Base-by-base conservation (phyloP, 2,329 filamentous ascomycete species). In the Eurotiales sp. region DNA sequence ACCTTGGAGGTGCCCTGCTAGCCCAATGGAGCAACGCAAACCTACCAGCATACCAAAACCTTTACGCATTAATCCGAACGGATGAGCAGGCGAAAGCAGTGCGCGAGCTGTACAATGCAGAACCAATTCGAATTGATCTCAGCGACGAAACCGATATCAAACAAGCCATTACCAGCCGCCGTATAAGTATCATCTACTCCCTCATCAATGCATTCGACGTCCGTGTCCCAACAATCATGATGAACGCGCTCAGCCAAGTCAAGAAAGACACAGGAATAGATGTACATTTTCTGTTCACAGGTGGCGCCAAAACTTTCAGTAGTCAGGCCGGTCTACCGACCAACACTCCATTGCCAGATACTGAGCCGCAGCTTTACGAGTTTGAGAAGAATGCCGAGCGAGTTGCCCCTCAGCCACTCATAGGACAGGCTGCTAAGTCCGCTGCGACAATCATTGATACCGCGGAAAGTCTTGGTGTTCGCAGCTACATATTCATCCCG, bases 231-330 rank as follows among this genome's bases (percentile, higher is more conserved):
- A 51, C 60, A 2, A 46, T 58, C 34, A 72, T 80, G 56, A 76
- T 81, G 57, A 64, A 70, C 41, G 77, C 74, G 0, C 61, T 81
- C 14, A 69, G 63, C 0, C 64, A 74, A 42, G 69, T 81, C 2
- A 73, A 73, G 59, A 60, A 66, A 27, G 55, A 55, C 0, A 74
- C 69, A 0, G 74, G 71, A 0, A 53, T 56, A 10, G 63, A 73
- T 0, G 74, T 77, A 2, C 77, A 80, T 56, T 77, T 80, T 50
- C 55, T 80, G n/a, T 72, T 76, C 53, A 80, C 78, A 0, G 71
- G 63, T 2, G 78, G 78, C 0, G 78, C 78, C 21, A 82, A 81
- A 62, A 57, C 77, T 3, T 80, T 81, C 58, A 78, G 75, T 12
- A 69, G 63, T 23, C 74, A 77, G 58, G 70, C 71, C 0, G 76